These are phyloP conservation scores for Triticum monococcum DNA, from an alignment of 176 grass and related monocot genomes.

Conservation along the genomic window DNA sequence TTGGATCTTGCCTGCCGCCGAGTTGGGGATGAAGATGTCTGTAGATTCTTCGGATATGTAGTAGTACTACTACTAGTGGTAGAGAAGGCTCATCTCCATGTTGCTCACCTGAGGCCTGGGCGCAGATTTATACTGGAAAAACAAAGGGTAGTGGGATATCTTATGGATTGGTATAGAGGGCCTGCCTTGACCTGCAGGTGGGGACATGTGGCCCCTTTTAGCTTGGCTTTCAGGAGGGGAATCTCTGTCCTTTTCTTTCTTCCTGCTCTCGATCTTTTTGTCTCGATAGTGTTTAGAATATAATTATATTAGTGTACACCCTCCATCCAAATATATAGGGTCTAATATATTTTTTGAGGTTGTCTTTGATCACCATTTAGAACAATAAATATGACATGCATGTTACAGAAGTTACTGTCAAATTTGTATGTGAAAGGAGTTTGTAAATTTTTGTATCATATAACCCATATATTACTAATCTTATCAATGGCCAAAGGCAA, in stretches of 20 bases:
- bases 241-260: slow-evolving; percentile 33
- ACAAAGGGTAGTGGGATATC: slow-evolving; percentile 35
- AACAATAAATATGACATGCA: too few species aligned
- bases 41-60: slow-evolving; percentile 9
- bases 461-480: too few species aligned
- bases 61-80: neutral
- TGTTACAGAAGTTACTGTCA: too few species aligned
- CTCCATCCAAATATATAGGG: too few species aligned
- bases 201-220: slow-evolving; percentile 50
- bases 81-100: neutral
- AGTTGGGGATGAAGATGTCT: slow-evolving; percentile 1
- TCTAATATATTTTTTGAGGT: too few species aligned
- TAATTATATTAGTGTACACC: too few species aligned
- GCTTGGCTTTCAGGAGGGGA: slow-evolving; percentile 35
- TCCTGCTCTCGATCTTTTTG: neutral
- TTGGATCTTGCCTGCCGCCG: slow-evolving; percentile 19
- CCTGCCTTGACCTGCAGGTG: slow-evolving; percentile 21
- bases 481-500: too few species aligned
- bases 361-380: too few species aligned
- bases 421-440: too few species aligned
- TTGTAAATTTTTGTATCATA: too few species aligned
- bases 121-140: slow-evolving; percentile 25
- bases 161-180: slow-evolving; percentile 32
- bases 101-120: neutral
- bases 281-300: neutral